phyloP scores from a whole-genome alignment of 495 filamentous ascomycete genomes.

The Xylaria grammica region DNA sequence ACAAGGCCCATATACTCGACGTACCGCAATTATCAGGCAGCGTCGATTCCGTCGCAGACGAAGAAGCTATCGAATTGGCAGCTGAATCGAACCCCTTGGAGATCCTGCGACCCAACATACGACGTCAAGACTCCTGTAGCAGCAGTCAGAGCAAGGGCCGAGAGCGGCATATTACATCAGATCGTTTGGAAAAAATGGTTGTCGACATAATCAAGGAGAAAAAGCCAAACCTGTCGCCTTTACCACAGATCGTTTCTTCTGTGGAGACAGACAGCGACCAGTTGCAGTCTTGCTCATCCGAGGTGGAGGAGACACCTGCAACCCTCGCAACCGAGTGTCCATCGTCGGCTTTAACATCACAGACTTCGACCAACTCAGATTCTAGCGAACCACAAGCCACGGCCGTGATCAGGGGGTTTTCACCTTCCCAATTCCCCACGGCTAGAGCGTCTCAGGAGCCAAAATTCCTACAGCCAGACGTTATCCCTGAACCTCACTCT shows the following conservation, averaged over 20 bases:
- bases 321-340: constrained; percentile 11
- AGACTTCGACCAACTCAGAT: constrained; percentile 9
- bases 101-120: constrained; percentile 63
- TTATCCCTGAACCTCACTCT: constrained; percentile 51
- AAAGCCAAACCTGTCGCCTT: constrained; percentile 63
- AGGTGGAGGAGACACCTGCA: constrained; percentile 39
- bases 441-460: constrained; percentile 45
- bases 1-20: constrained; percentile 51
- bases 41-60: constrained; percentile 81
- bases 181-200: constrained; percentile 88
- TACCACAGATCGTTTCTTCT: constrained; percentile 55
- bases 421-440: constrained; percentile 74
- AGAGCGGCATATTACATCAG: constrained; percentile 89
- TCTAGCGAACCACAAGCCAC: constrained; percentile 44
- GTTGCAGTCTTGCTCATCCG: constrained; percentile 28
- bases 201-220: constrained; percentile 81
- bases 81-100: constrained; percentile 61
- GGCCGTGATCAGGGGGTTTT: constrained; percentile 86
- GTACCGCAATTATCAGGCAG: constrained; percentile 89
- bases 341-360: constrained; percentile 13
- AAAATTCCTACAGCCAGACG: constrained; percentile 32
- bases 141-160: constrained; percentile 69
- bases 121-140: constrained; percentile 59
- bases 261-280: constrained; percentile 30
- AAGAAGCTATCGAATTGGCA: constrained; percentile 73